Evolutionary conservation across 1,139 yeast genomes (phyloP).

Genomic region (Scheffersomyces illinoinensis): DNA sequence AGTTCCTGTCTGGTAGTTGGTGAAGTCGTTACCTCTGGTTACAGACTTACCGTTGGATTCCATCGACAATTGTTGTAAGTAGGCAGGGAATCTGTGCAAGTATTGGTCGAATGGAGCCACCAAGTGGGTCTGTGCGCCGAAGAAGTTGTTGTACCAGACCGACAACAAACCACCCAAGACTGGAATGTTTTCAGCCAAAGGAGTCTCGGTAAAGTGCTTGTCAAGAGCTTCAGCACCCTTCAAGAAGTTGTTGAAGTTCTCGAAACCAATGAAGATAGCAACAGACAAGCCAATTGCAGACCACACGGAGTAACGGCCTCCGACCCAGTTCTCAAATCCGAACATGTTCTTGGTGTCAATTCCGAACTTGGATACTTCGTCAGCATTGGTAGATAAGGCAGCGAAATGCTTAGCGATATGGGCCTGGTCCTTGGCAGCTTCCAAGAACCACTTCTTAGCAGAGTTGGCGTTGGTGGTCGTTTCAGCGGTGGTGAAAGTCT

Average conservation of each 20-base stretch:
- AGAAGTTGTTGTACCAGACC: slow-evolving; percentile 98
- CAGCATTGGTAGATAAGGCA: slow-evolving; percentile 91
- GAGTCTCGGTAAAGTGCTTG: slow-evolving; percentile 80
- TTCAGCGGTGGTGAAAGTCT: slow-evolving; percentile 98
- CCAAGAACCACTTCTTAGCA: slow-evolving; percentile 92
- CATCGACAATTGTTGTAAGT: slow-evolving; percentile 97
- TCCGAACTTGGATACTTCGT: slow-evolving; percentile 90
- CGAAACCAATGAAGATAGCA: slow-evolving; percentile 92
- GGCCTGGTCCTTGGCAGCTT: slow-evolving; percentile 61
- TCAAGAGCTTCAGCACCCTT: slow-evolving; percentile 98
- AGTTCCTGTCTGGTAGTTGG: slow-evolving; percentile 93
- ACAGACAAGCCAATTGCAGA: slow-evolving; percentile 96
- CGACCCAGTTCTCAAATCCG: slow-evolving; percentile 98
- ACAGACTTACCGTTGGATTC: slow-evolving; percentile 98
- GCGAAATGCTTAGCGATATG: slow-evolving; percentile 96
- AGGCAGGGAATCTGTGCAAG: slow-evolving; percentile 98
- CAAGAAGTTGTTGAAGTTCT: slow-evolving; percentile 85
- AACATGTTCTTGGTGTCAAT: slow-evolving; percentile 98
- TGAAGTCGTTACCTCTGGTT: slow-evolving; percentile 85
- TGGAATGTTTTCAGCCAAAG: slow-evolving; percentile 90
- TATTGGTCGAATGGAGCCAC: slow-evolving; percentile 99
- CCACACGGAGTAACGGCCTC: slow-evolving; percentile 99
- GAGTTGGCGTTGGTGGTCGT: slow-evolving; percentile 93
- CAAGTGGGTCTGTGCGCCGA: slow-evolving; percentile 95
- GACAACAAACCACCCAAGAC: slow-evolving; percentile 88